Conservation (phyloP, 2,329 filamentous ascomycete genomes). For the Thielaviopsis cerberus region DNA sequence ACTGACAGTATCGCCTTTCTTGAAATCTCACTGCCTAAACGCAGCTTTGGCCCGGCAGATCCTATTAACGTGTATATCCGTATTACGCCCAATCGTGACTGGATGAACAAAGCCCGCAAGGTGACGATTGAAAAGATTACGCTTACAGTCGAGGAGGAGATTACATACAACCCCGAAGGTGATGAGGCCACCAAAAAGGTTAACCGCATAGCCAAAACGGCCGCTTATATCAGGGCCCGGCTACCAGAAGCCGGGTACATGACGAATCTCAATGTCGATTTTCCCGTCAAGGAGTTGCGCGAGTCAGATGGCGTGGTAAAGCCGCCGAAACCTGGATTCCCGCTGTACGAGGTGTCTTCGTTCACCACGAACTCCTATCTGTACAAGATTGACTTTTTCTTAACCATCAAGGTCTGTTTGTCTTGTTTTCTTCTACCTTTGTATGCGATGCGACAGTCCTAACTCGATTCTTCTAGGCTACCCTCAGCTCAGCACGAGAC, state of each 20-base stretch:
- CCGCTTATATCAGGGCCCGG: constrained; percentile 62
- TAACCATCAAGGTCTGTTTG: constrained; percentile 65
- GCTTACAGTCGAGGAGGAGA: constrained; percentile 86
- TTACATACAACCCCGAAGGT: constrained; percentile 95
- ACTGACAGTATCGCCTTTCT: constrained; percentile 82
- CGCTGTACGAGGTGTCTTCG: constrained; percentile 68
- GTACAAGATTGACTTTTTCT: constrained; percentile 96
- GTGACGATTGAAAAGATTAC: constrained; percentile 91
- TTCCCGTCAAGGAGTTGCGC: constrained; percentile 73
- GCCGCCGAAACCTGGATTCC: constrained; percentile 69
- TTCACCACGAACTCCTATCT: constrained; percentile 88
- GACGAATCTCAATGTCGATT: constrained; percentile 78
- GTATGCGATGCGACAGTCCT: neutral
- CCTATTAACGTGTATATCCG: constrained; percentile 94
- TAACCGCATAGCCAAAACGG: constrained; percentile 70
- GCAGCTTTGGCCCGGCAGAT: constrained; percentile 91
- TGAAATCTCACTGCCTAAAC: constrained; percentile 77
- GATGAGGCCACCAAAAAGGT: constrained; percentile 84
- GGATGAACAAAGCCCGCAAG: constrained; percentile 73
- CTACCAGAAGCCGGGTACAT: constrained; percentile 83
- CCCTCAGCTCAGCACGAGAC: constrained; percentile 66
- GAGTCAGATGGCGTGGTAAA: constrained; percentile 78
- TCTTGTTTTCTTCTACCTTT: neutral
- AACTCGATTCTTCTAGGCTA: constrained; percentile 11
- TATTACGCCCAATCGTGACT: constrained; percentile 77